These are phyloP conservation scores for Trichophyton schoenleinii DNA, from an alignment of 2,329 filamentous ascomycete species.

Conservation along the genomic window DNA sequence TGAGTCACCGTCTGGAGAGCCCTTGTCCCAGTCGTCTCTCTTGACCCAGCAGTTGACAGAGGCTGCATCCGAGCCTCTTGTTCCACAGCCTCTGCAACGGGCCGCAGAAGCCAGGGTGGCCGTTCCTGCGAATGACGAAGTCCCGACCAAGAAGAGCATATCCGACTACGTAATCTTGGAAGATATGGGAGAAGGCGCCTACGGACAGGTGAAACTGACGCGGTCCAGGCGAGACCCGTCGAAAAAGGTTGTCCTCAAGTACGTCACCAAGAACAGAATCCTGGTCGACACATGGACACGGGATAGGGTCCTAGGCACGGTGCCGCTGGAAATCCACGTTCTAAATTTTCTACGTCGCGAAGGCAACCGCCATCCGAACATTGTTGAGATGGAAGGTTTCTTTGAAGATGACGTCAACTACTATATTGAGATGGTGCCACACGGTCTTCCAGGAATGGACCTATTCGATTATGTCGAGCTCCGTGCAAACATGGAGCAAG, in stretches of 20 bases:
- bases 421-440: conserved; percentile 94
- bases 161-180: conserved; percentile 84
- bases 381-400: conserved; percentile 57
- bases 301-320: conserved; percentile 81
- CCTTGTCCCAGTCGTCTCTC: conserved; percentile 33
- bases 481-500: conserved; percentile 89
- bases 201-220: conserved; percentile 92
- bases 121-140: conserved; percentile 20
- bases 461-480: conserved; percentile 98
- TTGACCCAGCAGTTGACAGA: conserved; percentile 41
- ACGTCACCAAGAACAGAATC: conserved; percentile 92
- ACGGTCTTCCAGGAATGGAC: conserved; percentile 93
- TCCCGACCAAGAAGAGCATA: conserved; percentile 63
- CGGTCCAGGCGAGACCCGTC: conserved; percentile 63
- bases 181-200: conserved; percentile 96
- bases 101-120: conserved; percentile 20
- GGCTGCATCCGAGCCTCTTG: conserved; percentile 36
- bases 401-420: conserved; percentile 64
- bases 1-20: conserved; percentile 21
- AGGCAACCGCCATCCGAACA: conserved; percentile 51
- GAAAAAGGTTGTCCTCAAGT: conserved; percentile 89
- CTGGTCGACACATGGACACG: conserved; percentile 97
- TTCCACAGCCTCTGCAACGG: conserved; percentile 29
- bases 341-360: conserved; percentile 79
- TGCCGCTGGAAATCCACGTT: conserved; percentile 93